phyloP scores from a whole-genome alignment of 495 filamentous ascomycete genomes.

The Podospora sp. region DNA sequence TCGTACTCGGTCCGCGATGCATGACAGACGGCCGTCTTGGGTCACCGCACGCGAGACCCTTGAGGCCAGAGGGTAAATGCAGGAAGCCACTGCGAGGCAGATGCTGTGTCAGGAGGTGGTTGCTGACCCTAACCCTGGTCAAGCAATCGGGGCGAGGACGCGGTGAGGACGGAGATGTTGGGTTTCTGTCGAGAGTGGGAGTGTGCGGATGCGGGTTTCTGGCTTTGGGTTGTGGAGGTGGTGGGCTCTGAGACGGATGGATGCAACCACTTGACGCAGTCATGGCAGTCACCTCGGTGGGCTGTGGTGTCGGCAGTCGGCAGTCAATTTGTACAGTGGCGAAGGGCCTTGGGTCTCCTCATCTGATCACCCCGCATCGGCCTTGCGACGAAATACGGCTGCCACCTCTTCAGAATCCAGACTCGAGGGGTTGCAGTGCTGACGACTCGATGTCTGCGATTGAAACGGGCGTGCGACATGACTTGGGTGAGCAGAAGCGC shows the following conservation, averaged over 20 bases:
- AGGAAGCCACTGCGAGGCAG: not conserved
- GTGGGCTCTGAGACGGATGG: too few relatives aligned
- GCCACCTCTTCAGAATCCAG: not conserved
- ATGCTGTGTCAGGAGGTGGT: conserved; percentile 1
- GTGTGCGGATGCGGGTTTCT: not conserved
- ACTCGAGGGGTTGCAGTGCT: not conserved
- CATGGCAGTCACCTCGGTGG: not conserved
- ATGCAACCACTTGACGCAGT: not conserved
- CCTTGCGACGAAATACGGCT: not conserved
- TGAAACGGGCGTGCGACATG: conserved; percentile 11
- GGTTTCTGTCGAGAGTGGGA: not conserved
- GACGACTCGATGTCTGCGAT: not conserved
- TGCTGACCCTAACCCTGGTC: conserved; percentile 8
- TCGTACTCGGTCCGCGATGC: conserved; percentile 1
- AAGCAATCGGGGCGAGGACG: not conserved
- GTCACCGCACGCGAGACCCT: not conserved
- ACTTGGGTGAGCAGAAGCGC: not conserved
- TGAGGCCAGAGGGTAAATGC: conserved; percentile 4
- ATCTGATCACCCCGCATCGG: not conserved
- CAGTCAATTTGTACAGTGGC: conserved; percentile 8
- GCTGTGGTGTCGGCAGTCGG: not conserved
- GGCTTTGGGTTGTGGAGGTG: not conserved
- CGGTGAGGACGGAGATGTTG: not conserved
- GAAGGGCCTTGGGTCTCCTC: not conserved
- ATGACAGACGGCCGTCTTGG: not conserved